Conservation (phyloP, 1,284 basidiomycete genomes). For the Rhodotorula sp. region DNA sequence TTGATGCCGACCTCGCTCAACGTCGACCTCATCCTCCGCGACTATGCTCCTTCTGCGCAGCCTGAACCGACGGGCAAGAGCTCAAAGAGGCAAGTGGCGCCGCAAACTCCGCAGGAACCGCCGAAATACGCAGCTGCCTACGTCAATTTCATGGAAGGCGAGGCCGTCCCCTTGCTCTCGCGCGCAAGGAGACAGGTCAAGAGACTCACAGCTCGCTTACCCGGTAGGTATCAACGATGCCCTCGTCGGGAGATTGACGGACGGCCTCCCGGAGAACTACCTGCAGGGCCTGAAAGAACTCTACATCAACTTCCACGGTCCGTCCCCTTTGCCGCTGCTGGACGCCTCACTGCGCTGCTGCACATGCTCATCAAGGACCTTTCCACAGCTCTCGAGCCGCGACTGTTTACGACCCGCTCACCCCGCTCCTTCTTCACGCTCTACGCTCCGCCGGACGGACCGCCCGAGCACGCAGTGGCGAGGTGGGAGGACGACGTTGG, state of each 20-base stretch:
- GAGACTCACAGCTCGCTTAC: not conserved
- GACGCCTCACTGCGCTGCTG: not conserved
- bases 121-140: slow-evolving; percentile 85
- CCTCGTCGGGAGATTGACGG: slow-evolving; percentile 69
- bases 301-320: slow-evolving; percentile 86
- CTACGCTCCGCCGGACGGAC: slow-evolving; percentile 70
- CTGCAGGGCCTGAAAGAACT: slow-evolving; percentile 75
- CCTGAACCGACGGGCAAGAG: slow-evolving; percentile 12
- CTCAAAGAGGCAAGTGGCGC: slow-evolving; percentile 33
- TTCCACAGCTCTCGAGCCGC: slow-evolving; percentile 70
- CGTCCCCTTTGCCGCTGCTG: not conserved
- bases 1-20: slow-evolving; percentile 94
- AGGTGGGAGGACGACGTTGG: slow-evolving; percentile 78
- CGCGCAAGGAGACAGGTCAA: not conserved
- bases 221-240: slow-evolving; percentile 66
- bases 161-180: slow-evolving; percentile 38
- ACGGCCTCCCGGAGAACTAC: slow-evolving; percentile 50
- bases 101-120: slow-evolving; percentile 24
- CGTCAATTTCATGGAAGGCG: slow-evolving; percentile 92
- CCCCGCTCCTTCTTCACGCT: slow-evolving; percentile 81
- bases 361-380: not conserved
- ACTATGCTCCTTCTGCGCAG: slow-evolving; percentile 57
- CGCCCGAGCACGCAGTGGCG: slow-evolving; percentile 58
- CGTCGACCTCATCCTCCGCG: slow-evolving; percentile 82
- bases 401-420: slow-evolving; percentile 72